A percentile compares a stretch with the other conserved stretches of the same genome.
Conservation (phyloP, 352 stramenopile genomes). For the Globisporangium paroecandrum region DNA sequence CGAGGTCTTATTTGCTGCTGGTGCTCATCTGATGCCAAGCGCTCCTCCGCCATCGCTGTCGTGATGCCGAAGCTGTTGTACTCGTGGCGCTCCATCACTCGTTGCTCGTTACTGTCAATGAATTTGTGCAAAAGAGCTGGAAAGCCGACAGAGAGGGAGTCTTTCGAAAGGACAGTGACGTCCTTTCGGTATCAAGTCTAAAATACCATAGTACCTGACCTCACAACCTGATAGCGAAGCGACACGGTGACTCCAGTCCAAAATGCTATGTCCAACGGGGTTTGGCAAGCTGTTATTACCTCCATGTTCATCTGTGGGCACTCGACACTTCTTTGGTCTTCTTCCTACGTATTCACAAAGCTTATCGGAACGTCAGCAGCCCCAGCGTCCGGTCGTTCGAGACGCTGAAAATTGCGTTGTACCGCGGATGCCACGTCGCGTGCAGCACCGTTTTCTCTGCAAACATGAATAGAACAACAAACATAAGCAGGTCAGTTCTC, state of each 20-base stretch:
- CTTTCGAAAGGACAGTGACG: neutral
- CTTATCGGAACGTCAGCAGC: constrained; percentile 71
- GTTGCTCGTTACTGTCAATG: neutral
- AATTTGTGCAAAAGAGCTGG: neutral
- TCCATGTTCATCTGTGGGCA: constrained; percentile 1
- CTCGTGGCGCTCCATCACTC: neutral
- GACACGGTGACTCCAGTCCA: neutral
- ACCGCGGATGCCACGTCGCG: constrained; percentile 77
- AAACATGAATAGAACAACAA: neutral
- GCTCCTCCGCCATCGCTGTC: neutral
- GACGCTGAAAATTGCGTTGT: constrained; percentile 86
- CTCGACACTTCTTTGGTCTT: neutral
- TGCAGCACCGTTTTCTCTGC: constrained; percentile 83
- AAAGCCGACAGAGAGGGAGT: neutral
- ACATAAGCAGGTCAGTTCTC: neutral
- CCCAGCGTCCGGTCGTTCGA: constrained; percentile 79
- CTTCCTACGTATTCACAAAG: neutral
- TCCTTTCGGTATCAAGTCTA: neutral
- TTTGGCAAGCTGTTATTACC: neutral
- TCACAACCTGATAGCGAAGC: neutral
- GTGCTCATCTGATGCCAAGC: neutral
- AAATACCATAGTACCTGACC: neutral
- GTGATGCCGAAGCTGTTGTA: neutral
- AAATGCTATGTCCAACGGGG: neutral
- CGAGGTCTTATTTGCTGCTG: neutral